phyloP scores from a whole-genome alignment of 441 rosid species.

The Aquilaria agallochum region DNA sequence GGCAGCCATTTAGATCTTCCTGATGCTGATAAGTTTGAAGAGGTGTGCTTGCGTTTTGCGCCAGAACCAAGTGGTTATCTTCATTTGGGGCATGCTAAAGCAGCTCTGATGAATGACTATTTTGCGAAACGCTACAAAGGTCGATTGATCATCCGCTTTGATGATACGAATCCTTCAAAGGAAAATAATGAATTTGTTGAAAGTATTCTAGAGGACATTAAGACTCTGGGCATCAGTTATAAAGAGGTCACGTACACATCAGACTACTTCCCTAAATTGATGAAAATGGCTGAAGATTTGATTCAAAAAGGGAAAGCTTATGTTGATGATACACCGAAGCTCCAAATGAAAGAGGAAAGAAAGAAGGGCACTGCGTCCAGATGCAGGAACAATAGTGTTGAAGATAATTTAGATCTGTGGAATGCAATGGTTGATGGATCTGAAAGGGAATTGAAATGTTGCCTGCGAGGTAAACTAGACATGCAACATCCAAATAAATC shows the following conservation, averaged over 20 bases:
- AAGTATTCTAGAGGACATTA: conserved; percentile 69
- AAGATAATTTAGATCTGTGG: conserved; percentile 74
- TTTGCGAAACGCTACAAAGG: conserved; percentile 84
- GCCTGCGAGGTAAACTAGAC: conserved; percentile 85
- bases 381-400: conserved; percentile 57
- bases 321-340: conserved; percentile 67
- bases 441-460: conserved; percentile 78
- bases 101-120: conserved; percentile 79
- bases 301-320: conserved; percentile 75
- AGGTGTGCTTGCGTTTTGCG: conserved; percentile 79
- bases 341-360: conserved; percentile 60
- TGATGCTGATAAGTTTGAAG: conserved; percentile 59
- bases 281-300: conserved; percentile 79
- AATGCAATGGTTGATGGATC: conserved; percentile 76
- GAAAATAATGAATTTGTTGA: conserved; percentile 85
- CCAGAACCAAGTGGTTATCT: conserved; percentile 97
- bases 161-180: conserved; percentile 78
- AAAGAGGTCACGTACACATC: conserved; percentile 72
- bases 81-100: conserved; percentile 93
- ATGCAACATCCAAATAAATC: conserved; percentile 97
- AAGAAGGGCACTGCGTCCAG: conserved; percentile 89
- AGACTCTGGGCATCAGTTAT: conserved; percentile 78
- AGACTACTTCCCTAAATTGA: conserved; percentile 76
- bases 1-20: conserved; percentile 52
- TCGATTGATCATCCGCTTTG: conserved; percentile 69